A percentile compares a stretch with the other conserved stretches of the same genome.
Evolutionary conservation across 768 basidiomycete species (phyloP).

Genomic region (Sistotremastrum suecicum): DNA sequence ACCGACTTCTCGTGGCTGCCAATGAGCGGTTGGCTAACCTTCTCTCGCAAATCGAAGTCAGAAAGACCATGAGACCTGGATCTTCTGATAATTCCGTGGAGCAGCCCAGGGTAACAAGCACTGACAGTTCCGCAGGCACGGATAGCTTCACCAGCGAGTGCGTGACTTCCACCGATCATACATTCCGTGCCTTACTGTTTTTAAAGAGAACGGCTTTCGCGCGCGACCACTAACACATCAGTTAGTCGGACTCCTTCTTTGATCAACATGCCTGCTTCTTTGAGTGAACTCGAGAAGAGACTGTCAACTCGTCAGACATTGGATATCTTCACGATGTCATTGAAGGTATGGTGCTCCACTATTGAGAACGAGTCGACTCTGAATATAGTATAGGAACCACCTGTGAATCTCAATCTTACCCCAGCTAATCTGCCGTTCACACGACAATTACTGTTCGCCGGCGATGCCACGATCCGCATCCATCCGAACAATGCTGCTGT

Average conservation of each 20-base stretch:
- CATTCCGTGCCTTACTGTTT: constrained; percentile 1
- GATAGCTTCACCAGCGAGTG: constrained; percentile 45
- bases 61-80: constrained; percentile 12
- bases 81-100: constrained; percentile 8
- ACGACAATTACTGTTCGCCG: constrained; percentile 60
- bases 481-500: constrained; percentile 59
- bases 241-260: constrained; percentile 37
- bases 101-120: constrained; percentile 6
- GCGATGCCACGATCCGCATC: constrained; percentile 62
- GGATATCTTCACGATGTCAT: constrained; percentile 92
- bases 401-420: constrained; percentile 53
- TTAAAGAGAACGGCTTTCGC: constrained; percentile 42
- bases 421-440: constrained; percentile 67
- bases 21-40: constrained; percentile 68
- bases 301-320: constrained; percentile 66
- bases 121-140: constrained; percentile 34
- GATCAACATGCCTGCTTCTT: constrained; percentile 33
- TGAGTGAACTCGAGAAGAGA: constrained; percentile 69
- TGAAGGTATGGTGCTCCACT: constrained; percentile 44
- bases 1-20: constrained; percentile 65
- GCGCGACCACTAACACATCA: constrained; percentile 43
- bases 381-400: constrained; percentile 41
- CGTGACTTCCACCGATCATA: constrained; percentile 12
- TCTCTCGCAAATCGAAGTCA: constrained; percentile 43
- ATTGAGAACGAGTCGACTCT: constrained; percentile 1